A percentile compares a stretch with the other conserved stretches of the same genome.
These are phyloP conservation scores for Capsella bursapastoris DNA, from an alignment of 345 rosid species.

Conservation along the genomic window DNA sequence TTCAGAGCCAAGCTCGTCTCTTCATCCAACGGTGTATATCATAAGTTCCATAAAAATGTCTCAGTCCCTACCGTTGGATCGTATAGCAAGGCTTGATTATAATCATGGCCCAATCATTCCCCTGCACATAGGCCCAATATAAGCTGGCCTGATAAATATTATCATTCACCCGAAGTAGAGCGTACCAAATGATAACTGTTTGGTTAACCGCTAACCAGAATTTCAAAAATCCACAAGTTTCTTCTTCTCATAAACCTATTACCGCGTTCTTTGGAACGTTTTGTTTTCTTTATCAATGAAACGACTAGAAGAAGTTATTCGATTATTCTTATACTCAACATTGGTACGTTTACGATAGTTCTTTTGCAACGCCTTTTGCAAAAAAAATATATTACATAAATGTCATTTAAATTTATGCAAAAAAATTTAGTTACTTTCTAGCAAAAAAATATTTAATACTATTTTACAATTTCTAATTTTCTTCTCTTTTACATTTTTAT, in stretches of 20 bases:
- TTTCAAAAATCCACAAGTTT: background rate
- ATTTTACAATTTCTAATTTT: no score
- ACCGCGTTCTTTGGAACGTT: background rate
- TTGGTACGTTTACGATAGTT: background rate
- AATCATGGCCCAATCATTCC: background rate
- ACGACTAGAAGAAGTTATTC: background rate
- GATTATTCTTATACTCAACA: slow-evolving; percentile 32
- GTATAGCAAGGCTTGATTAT: background rate
- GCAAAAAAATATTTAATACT: no score
- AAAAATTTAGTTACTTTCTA: no score
- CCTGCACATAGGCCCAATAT: background rate
- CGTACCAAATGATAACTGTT: slow-evolving; percentile 1
- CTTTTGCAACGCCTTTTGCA: no score
- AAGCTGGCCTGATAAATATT: background rate
- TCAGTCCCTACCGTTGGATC: slow-evolving; percentile 29
- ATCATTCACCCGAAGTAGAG: background rate
- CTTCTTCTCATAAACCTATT: no score
- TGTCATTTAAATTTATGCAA: no score
- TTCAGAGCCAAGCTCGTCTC: slow-evolving; percentile 17
- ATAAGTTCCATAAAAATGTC: background rate
- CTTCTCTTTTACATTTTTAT: no score
- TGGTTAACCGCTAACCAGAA: background rate
- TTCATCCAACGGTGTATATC: slow-evolving; percentile 33
- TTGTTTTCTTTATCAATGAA: background rate
- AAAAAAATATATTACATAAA: no score